Evolutionary conservation across 495 filamentous ascomycete genomes (phyloP), one percentile per base, ranked within the genome.

Genomic region (Annulohypoxylon maeteangense): DNA sequence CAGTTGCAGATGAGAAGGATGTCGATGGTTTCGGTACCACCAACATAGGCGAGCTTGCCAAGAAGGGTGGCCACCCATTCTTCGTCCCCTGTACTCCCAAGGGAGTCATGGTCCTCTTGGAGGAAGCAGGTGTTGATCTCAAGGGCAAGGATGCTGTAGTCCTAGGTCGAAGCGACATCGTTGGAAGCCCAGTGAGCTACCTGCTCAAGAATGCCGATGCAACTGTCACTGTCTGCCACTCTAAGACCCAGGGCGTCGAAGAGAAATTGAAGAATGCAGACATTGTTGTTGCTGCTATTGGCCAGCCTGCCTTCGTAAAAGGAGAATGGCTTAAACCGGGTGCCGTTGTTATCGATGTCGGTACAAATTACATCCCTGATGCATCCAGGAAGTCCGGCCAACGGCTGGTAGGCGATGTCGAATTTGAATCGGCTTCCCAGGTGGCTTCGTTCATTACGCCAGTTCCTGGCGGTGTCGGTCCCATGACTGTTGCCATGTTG

Each of bases 401-500:
- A 78, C 88, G 94, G 67, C 86, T 98, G n/a, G 95, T 98, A 14
- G 95, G 95, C 38, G 95, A 99, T 79, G 95, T 99, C 16, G 92
- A 98, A 64, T 98, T 90, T 73, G 93, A 95, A 50, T 90, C 92
- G 57, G 94, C 93, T 40, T 87, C 86, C 16, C 85, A 95, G 74
- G 91, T 97, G 48, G 95, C 94, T 20, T 97, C 94, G n/a, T 88
- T 91, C 67, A 98, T 99, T 74, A 99, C 96, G 1, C 95, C 95
- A 1, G 95, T 99, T 34, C 95, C 96, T 1, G 95, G 95, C 65
- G 95, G 95, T 76, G 95, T 98, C 63, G 95, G 95, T 3, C 95
- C 95, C 38, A 98, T 98, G 94, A 99, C 95, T 11, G 93, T 99
- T 57, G 95, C 95, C 32, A 98, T 98, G 91, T 86, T 99, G 16